These are phyloP conservation scores for Coniosporium tulheliwenetii DNA, from an alignment of 2,329 filamentous ascomycete species.

Conservation along the genomic window DNA sequence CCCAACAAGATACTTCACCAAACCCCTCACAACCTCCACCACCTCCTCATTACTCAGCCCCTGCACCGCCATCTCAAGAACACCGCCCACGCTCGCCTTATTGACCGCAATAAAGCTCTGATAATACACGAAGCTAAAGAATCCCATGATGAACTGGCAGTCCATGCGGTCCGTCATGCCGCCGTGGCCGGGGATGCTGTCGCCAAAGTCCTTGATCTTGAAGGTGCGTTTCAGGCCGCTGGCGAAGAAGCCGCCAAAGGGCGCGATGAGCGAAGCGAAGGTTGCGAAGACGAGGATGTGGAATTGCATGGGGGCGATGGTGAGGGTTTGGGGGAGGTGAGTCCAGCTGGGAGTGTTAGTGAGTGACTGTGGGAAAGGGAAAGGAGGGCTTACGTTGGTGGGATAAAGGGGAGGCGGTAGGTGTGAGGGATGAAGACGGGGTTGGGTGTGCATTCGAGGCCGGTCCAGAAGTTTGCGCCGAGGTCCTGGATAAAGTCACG, in stretches of 20 bases:
- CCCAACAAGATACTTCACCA: conserved; percentile 49
- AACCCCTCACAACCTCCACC: conserved; percentile 54
- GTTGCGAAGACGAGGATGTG: conserved; percentile 82
- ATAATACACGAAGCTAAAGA: conserved; percentile 97
- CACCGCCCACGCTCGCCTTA: conserved; percentile 68
- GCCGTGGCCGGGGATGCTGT: conserved; percentile 93
- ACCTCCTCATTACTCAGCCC: conserved; percentile 82
- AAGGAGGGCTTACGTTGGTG: conserved; percentile 31
- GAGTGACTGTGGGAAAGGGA: too few relatives aligned
- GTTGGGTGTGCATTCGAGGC: conserved; percentile 79
- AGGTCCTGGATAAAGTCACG: conserved; percentile 48
- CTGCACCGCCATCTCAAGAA: conserved; percentile 83
- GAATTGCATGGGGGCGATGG: conserved; percentile 74
- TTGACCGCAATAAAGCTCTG: conserved; percentile 84
- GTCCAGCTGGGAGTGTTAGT: background rate
- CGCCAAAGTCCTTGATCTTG: conserved; percentile 99
- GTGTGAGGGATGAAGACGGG: conserved; percentile 72
- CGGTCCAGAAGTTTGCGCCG: conserved; percentile 82
- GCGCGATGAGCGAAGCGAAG: conserved; percentile 91
- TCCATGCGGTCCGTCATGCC: conserved; percentile 99
- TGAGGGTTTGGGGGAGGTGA: conserved; percentile 38
- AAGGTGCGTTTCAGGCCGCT: conserved; percentile 96
- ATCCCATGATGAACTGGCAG: conserved; percentile 99
- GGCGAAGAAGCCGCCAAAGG: conserved; percentile 96
- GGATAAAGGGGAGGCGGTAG: conserved; percentile 47